Conservation (phyloP, 225 moss, liverwort and hornwort species). For the Rhytidiadelphus loreus region DNA sequence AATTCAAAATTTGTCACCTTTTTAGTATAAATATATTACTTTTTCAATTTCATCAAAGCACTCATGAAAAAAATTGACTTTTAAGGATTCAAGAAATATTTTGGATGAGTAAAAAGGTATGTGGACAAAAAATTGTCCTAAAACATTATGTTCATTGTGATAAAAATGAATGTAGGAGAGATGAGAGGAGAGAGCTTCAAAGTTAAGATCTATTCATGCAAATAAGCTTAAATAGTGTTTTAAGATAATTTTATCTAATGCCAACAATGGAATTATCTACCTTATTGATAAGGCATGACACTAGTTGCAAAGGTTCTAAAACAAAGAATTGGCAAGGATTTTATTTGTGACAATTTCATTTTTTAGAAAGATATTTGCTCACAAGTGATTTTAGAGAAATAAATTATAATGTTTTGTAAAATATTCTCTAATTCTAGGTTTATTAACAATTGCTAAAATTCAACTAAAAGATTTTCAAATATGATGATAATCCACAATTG, state of each 20-base stretch:
- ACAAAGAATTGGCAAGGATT: neutral
- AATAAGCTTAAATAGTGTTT: neutral
- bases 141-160: neutral
- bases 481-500: neutral
- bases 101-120: neutral
- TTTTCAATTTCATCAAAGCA: neutral
- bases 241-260: neutral
- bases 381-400: too few relatives aligned
- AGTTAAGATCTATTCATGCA: neutral
- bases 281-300: neutral
- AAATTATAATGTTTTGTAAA: neutral
- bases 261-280: neutral
- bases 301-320: neutral
- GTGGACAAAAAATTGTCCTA: neutral
- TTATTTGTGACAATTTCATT: neutral
- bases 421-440: neutral
- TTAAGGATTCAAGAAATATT: neutral
- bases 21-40: too few relatives aligned
- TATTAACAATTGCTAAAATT: neutral
- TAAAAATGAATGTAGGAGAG: neutral
- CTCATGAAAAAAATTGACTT: neutral
- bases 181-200: too few relatives aligned
- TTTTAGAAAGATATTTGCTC: neutral
- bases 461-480: neutral
- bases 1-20: too few relatives aligned